These are phyloP conservation scores for Hypoxylon sp. DNA, from an alignment of 2,329 filamentous ascomycete genomes.

Conservation along the genomic window DNA sequence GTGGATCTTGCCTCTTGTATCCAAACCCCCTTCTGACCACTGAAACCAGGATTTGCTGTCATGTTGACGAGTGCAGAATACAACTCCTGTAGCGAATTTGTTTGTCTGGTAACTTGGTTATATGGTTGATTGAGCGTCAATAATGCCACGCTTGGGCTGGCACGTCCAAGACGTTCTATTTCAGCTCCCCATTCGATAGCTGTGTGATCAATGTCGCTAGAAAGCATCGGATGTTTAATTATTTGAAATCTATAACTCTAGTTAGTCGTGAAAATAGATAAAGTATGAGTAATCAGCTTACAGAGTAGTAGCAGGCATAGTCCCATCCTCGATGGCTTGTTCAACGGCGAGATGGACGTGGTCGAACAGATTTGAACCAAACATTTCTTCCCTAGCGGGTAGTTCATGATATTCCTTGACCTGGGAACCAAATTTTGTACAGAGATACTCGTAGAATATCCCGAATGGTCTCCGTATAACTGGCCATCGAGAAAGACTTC, in stretches of 20 bases:
- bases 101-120: conserved; percentile 26
- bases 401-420: not conserved
- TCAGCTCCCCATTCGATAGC: conserved; percentile 48
- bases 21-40: conserved; percentile 15
- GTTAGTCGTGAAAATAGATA: conserved; percentile 30
- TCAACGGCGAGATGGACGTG: conserved; percentile 37
- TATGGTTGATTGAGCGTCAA: conserved; percentile 40
- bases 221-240: conserved; percentile 36
- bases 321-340: conserved; percentile 39
- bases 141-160: conserved; percentile 44
- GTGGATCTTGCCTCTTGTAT: conserved; percentile 25
- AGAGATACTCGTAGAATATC: conserved; percentile 46
- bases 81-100: conserved; percentile 45
- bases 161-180: conserved; percentile 46
- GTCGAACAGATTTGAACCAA: conserved; percentile 44
- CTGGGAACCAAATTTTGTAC: conserved; percentile 10
- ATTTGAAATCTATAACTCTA: conserved; percentile 45
- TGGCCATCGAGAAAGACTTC: conserved; percentile 3
- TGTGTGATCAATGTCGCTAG: conserved; percentile 35
- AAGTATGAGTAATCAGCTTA: conserved; percentile 34
- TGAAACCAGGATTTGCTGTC: conserved; percentile 13
- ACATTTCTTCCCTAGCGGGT: conserved; percentile 13
- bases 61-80: conserved; percentile 43
- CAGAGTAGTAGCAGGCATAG: conserved; percentile 47
- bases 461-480: conserved; percentile 40